Evolutionary conservation across 139 green algal genomes (phyloP).

Genomic region (Microglena sp.): DNA sequence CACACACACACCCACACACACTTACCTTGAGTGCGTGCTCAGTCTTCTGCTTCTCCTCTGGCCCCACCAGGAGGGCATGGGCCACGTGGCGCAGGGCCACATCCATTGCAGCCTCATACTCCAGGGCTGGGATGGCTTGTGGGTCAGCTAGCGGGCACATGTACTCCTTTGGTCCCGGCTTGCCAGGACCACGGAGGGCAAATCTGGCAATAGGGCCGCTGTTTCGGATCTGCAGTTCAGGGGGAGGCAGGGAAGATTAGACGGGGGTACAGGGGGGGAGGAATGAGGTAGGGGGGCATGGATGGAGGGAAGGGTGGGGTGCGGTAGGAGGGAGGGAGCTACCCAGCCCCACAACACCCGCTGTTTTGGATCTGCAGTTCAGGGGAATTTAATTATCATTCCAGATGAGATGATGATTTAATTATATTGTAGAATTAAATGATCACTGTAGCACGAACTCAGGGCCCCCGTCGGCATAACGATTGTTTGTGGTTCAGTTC

Average conservation of each 20-base stretch:
- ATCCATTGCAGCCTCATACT: slow-evolving; percentile 28
- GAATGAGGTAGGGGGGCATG: background rate
- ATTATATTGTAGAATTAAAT: no score
- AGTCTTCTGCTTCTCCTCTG: slow-evolving; percentile 48
- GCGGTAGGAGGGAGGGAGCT: no score
- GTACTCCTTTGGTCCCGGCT: slow-evolving; percentile 54
- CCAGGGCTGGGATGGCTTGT: slow-evolving; percentile 39
- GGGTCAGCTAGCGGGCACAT: slow-evolving; percentile 69
- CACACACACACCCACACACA: background rate
- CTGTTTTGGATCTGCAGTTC: slow-evolving; percentile 50
- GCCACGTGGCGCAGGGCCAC: slow-evolving; percentile 71
- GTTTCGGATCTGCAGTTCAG: slow-evolving; percentile 41
- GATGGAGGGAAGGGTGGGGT: no score
- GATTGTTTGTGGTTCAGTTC: no score
- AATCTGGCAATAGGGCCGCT: slow-evolving; percentile 66
- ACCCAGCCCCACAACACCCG: no score
- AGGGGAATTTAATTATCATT: no score
- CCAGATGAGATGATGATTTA: no score
- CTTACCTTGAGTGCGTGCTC: slow-evolving; percentile 35
- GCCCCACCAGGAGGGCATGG: slow-evolving; percentile 64
- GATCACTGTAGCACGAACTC: no score
- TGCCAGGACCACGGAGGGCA: slow-evolving; percentile 57
- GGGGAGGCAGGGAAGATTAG: background rate
- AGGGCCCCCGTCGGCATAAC: no score
- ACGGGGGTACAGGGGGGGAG: background rate